Conservation (phyloP, 345 rosid genomes). For the Camelina neglecta region DNA sequence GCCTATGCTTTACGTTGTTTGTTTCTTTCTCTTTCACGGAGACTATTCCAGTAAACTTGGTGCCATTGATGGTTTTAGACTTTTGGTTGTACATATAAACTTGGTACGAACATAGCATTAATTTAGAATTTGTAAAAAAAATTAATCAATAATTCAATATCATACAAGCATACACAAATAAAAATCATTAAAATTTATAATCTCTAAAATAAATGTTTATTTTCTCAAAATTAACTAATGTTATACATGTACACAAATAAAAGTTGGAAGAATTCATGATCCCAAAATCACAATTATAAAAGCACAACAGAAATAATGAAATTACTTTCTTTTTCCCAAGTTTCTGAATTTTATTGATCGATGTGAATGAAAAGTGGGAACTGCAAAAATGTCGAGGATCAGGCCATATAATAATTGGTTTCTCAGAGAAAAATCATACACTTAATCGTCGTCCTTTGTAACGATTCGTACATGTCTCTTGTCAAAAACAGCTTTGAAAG, state of each 20-base stretch:
- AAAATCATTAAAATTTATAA: neutral
- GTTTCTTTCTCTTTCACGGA: neutral
- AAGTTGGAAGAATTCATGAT: neutral
- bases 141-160: neutral
- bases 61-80: neutral
- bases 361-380: conserved; percentile 23
- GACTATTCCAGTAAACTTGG: neutral
- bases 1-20: neutral
- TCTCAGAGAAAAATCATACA: conserved; percentile 1
- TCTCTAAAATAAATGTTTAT: neutral
- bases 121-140: neutral
- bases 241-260: neutral
- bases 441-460: conserved; percentile 57
- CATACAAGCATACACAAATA: neutral
- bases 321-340: neutral
- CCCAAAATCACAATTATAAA: neutral
- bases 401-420: conserved; percentile 1
- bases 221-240: neutral
- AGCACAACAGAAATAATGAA: neutral
- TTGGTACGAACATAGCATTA: neutral
- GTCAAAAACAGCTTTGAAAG: conserved; percentile 86
- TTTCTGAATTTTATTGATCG: neutral
- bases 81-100: neutral
- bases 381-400: neutral
- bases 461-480: conserved; percentile 56